Evolutionary conservation across 2,329 filamentous ascomycete genomes (phyloP).

Genomic region (Xylariaceae sp.): DNA sequence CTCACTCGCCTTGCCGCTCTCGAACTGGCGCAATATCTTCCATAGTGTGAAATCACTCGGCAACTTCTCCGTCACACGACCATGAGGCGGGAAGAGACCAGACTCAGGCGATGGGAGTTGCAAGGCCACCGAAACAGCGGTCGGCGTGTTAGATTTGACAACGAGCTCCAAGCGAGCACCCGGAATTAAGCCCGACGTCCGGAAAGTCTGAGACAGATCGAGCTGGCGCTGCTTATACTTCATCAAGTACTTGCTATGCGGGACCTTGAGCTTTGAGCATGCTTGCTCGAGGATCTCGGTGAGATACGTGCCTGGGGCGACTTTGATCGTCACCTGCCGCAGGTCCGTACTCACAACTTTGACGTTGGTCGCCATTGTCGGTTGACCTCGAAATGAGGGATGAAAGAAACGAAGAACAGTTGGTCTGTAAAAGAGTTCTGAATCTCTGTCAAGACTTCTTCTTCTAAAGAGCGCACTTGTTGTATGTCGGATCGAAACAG

Average conservation of each 20-base stretch:
- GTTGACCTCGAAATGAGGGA: neutral
- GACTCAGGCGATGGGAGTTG: slow-evolving; percentile 72
- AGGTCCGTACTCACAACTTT: slow-evolving; percentile 79
- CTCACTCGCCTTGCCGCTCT: slow-evolving; percentile 63
- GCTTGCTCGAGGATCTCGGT: slow-evolving; percentile 84
- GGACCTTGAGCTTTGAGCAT: slow-evolving; percentile 72
- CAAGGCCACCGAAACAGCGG: slow-evolving; percentile 81
- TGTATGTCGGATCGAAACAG: neutral
- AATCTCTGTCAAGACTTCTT: too few relatives aligned
- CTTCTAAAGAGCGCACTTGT: neutral
- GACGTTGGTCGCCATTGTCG: slow-evolving; percentile 75
- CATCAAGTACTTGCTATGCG: slow-evolving; percentile 68
- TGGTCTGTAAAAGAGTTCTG: too few relatives aligned
- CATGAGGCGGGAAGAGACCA: slow-evolving; percentile 52
- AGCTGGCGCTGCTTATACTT: slow-evolving; percentile 86
- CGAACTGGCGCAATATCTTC: slow-evolving; percentile 85
- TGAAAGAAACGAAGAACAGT: neutral
- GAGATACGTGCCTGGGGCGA: slow-evolving; percentile 72
- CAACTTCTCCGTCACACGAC: slow-evolving; percentile 76
- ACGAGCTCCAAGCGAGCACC: slow-evolving; percentile 93
- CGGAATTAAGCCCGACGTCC: slow-evolving; percentile 72
- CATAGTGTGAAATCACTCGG: slow-evolving; percentile 84
- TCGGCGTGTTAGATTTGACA: slow-evolving; percentile 76
- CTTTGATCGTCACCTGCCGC: slow-evolving; percentile 74
- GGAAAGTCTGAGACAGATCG: slow-evolving; percentile 78